Evolutionary conservation across 1,284 basidiomycete genomes (phyloP).

Genomic region (Ustilago crameri): DNA sequence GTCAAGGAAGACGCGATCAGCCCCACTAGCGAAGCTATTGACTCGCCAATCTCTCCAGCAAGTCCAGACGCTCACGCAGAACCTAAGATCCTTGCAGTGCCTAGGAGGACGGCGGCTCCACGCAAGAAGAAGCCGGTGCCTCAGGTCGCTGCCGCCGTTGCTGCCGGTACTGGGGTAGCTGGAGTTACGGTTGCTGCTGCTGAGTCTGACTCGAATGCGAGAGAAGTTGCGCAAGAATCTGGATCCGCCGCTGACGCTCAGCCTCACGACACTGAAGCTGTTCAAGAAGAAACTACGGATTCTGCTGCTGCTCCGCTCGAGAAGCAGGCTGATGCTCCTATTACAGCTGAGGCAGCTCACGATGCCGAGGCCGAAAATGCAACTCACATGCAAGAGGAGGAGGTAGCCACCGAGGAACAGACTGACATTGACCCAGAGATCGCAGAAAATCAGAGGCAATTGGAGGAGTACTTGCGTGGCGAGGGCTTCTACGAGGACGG

Average conservation of each 20-base stretch:
- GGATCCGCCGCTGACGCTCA: neutral
- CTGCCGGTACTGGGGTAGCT: conserved; percentile 6
- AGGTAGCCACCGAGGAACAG: conserved; percentile 9
- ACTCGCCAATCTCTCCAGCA: conserved; percentile 15
- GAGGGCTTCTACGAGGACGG: conserved; percentile 47
- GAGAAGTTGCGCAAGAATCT: neutral
- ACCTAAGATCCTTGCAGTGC: conserved; percentile 56
- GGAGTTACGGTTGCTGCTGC: conserved; percentile 4
- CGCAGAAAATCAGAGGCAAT: conserved; percentile 43
- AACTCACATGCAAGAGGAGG: neutral
- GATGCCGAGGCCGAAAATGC: neutral
- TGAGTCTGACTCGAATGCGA: neutral
- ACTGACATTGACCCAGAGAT: conserved; percentile 42
- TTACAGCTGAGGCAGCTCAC: neutral
- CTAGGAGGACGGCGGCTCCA: conserved; percentile 56
- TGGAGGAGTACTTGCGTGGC: conserved; percentile 52
- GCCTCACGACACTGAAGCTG: conserved; percentile 2
- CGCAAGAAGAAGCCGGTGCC: conserved; percentile 45
- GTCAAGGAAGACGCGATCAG: conserved; percentile 6
- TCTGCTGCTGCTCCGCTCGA: neutral
- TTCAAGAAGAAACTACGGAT: conserved; percentile 4
- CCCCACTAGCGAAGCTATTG: conserved; percentile 3
- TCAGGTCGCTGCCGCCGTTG: conserved; percentile 15
- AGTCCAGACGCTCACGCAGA: conserved; percentile 19
- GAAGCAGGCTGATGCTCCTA: neutral